Evolutionary conservation across 371 early-diverging fungal species (phyloP).

Genomic region (Saksenaea vasiformis): DNA sequence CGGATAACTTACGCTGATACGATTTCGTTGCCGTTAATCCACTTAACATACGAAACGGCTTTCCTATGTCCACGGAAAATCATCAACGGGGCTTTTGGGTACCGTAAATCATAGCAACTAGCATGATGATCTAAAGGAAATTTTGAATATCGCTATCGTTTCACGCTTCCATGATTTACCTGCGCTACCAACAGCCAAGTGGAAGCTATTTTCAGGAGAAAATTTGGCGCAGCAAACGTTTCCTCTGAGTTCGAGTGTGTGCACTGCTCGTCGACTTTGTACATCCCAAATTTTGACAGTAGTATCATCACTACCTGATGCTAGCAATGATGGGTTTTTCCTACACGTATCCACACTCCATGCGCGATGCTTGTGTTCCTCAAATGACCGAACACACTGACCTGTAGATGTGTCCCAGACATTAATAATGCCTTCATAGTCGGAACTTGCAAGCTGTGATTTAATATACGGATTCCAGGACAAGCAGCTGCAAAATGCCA

Average conservation of each 20-base stretch:
- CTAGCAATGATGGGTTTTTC: slow-evolving; percentile 76
- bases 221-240: slow-evolving; percentile 93
- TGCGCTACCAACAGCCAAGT: slow-evolving; percentile 87
- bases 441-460: slow-evolving; percentile 78
- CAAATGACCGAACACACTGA: slow-evolving; percentile 55
- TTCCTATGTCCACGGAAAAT: slow-evolving; percentile 84
- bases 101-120: slow-evolving; percentile 86
- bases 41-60: slow-evolving; percentile 92
- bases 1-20: slow-evolving; percentile 67
- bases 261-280: slow-evolving; percentile 63
- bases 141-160: background rate
- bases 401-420: slow-evolving; percentile 84
- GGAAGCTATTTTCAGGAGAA: slow-evolving; percentile 72
- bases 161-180: slow-evolving; percentile 42
- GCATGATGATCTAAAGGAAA: slow-evolving; percentile 78
- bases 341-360: slow-evolving; percentile 89
- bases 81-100: slow-evolving; percentile 63
- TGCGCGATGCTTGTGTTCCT: slow-evolving; percentile 87
- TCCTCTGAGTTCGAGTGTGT: slow-evolving; percentile 80
- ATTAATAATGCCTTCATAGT: slow-evolving; percentile 87
- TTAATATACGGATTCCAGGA: slow-evolving; percentile 88
- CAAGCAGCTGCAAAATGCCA: slow-evolving; percentile 64
- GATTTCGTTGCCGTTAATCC: slow-evolving; percentile 68
- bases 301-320: slow-evolving; percentile 90
- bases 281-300: slow-evolving; percentile 90